Percentiles rank a stretch among this genome's conserved stretches.
Evolutionary conservation across 2,329 filamentous ascomycete species (phyloP).

Genomic region (Clarireedia hainanense): DNA sequence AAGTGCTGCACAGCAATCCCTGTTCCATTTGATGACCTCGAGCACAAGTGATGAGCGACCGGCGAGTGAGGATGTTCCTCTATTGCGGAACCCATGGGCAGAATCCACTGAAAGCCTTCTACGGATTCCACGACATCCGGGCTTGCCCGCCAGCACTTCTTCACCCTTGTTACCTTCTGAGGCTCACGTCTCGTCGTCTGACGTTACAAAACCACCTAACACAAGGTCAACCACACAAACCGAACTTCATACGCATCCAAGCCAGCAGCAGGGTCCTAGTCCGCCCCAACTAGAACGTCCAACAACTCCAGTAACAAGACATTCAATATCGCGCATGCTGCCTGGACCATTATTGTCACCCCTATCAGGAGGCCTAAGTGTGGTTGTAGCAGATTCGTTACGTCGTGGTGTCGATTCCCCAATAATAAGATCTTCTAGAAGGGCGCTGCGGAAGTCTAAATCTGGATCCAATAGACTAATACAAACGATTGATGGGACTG

Average conservation of each 20-base stretch:
- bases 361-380: conserved; percentile 51
- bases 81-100: conserved; percentile 26
- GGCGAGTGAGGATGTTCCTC: conserved; percentile 16
- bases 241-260: conserved; percentile 24
- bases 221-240: conserved; percentile 21
- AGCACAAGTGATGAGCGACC: conserved; percentile 5
- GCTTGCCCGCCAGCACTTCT: conserved; percentile 19
- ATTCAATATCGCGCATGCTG: conserved; percentile 44
- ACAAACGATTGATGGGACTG: conserved; percentile 11
- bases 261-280: conserved; percentile 25
- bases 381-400: conserved; percentile 56
- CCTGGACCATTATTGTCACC: conserved; percentile 52
- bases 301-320: conserved; percentile 35
- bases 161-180: conserved; percentile 26
- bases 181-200: conserved; percentile 19
- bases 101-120: conserved; percentile 18
- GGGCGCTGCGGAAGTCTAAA: conserved; percentile 25
- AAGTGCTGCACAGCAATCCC: conserved; percentile 18
- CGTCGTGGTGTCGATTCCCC: conserved; percentile 45
- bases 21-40: conserved; percentile 13
- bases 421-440: conserved; percentile 25
- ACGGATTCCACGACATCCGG: conserved; percentile 16
- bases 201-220: conserved; percentile 19
- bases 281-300: conserved; percentile 33
- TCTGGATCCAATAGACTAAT: conserved; percentile 22